Conservation (phyloP, 306 rosid genomes). For the Cicer pinnatifidum region DNA sequence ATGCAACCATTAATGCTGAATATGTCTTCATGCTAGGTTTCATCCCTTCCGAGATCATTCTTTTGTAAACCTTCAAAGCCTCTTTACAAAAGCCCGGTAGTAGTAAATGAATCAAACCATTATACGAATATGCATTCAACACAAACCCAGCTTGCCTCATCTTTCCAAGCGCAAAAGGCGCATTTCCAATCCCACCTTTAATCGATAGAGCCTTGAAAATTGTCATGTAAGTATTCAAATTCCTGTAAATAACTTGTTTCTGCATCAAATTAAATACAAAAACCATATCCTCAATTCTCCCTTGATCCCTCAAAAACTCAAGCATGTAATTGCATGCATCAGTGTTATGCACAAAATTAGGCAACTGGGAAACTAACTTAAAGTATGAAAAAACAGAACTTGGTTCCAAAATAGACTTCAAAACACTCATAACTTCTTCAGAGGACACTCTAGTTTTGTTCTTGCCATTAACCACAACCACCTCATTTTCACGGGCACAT, state of each 20-base stretch:
- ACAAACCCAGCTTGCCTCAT: constrained; percentile 73
- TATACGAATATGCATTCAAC: constrained; percentile 90
- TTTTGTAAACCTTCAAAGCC: constrained; percentile 78
- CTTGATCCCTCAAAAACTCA: constrained; percentile 60
- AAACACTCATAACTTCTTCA: constrained; percentile 64
- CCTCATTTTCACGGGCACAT: constrained; percentile 50
- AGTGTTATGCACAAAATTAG: constrained; percentile 72
- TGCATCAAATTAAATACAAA: constrained; percentile 84
- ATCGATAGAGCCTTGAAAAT: constrained; percentile 69
- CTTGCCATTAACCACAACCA: constrained; percentile 49
- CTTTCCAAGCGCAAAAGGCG: constrained; percentile 62
- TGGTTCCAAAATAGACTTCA: constrained; percentile 71
- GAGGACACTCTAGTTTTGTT: constrained; percentile 54
- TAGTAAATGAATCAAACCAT: constrained; percentile 79
- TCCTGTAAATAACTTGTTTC: constrained; percentile 67
- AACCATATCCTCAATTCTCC: constrained; percentile 74
- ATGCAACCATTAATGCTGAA: constrained; percentile 89
- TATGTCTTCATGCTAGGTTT: constrained; percentile 92
- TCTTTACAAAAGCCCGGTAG: constrained; percentile 70
- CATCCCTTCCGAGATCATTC: constrained; percentile 69
- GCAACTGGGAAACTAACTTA: constrained; percentile 62
- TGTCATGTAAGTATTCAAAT: constrained; percentile 63
- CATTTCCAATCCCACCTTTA: constrained; percentile 81
- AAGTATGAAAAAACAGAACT: constrained; percentile 67
- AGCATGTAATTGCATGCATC: constrained; percentile 91